Conservation (phyloP, 2,329 filamentous ascomycete genomes). For the Coniochaeta sp. region DNA sequence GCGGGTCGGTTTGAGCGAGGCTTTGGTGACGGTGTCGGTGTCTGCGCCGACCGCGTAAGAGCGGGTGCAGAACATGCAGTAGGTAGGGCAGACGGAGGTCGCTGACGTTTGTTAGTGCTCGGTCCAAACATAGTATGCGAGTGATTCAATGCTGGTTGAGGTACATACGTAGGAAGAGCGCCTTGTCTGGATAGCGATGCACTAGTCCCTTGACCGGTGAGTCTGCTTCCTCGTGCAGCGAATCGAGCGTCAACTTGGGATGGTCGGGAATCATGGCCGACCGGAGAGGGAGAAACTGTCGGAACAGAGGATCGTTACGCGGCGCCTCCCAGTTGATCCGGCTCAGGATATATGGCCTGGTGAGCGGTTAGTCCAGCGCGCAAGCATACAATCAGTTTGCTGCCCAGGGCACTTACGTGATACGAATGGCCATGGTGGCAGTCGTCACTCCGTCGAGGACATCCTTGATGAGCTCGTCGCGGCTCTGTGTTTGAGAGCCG, state of each 20-base stretch:
- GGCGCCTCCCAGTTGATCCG: slow-evolving; percentile 52
- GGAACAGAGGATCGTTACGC: slow-evolving; percentile 49
- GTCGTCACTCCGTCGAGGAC: slow-evolving; percentile 41
- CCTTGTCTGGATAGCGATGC: slow-evolving; percentile 58
- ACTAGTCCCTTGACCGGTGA: slow-evolving; percentile 50
- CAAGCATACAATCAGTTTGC: background rate
- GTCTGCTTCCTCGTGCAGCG: slow-evolving; percentile 48
- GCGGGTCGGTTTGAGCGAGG: slow-evolving; percentile 27
- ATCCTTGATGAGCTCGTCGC: slow-evolving; percentile 46
- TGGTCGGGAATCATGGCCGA: slow-evolving; percentile 47
- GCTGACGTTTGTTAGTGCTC: slow-evolving; percentile 27
- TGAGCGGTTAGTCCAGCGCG: slow-evolving; percentile 6
- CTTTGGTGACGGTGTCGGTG: slow-evolving; percentile 43
- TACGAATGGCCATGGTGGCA: slow-evolving; percentile 51
- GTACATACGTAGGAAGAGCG: slow-evolving; percentile 49
- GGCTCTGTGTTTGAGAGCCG: slow-evolving; percentile 29
- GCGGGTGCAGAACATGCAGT: slow-evolving; percentile 56
- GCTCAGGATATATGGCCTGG: slow-evolving; percentile 49
- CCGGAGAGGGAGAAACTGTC: slow-evolving; percentile 51
- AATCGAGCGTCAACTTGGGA: slow-evolving; percentile 45
- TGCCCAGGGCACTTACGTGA: slow-evolving; percentile 33
- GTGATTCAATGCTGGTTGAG: background rate
- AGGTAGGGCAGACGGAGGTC: slow-evolving; percentile 52
- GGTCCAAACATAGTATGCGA: background rate
- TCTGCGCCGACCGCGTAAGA: slow-evolving; percentile 49